Base-by-base conservation (phyloP, 495 filamentous ascomycete genomes). In the Penicillium cinerascens region DNA sequence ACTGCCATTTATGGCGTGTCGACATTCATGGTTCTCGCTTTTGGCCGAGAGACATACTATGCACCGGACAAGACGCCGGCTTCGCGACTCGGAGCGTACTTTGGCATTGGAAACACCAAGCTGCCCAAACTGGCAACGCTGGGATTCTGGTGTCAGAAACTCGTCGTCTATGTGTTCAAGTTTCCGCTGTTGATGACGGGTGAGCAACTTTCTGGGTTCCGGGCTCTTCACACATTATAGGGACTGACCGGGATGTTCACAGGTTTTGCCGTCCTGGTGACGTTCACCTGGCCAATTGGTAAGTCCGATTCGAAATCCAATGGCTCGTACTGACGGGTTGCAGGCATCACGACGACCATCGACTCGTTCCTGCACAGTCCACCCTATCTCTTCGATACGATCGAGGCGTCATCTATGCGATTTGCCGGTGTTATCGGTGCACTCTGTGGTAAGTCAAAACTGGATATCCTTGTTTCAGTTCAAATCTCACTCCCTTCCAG, bases 21-120 rank as follows among this genome's bases (percentile, higher is more conserved):
- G 9, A 69, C 70, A 0, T 42, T 70, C 1, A 49, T 76, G 48
- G 69, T 81, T 18, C 57, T 79, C 16, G 16, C 75, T 2, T 69
- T 78, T 35, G 74, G 76, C 13, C 68, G 74, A 39, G 78, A 82
- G 52, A 80, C 78, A 0, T 71, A 75, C 33, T 77, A 78, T 53
- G 58, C 64, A 9, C 59, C 69, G 16, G 39, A 21, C 17, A 51
- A 59, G 49, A 22, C 21, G 29, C 35, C 52, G 1, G 47, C 40
- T 9, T 59, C 65, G 6, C 56, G 62, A 1, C 9, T 65, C 1
- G 52, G 52, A 13, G 75, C 77, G 2, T 81, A 81, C 49, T 77
- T 76, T 18, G 78, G 80, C 3, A 73, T 82, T 58, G 78, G 78
- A 29, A 75, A 65, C 41, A 64, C 66, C 10, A 64, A 56, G 11